phyloP scores from a whole-genome alignment of 768 basidiomycete species.

The Pisolithus albus region DNA sequence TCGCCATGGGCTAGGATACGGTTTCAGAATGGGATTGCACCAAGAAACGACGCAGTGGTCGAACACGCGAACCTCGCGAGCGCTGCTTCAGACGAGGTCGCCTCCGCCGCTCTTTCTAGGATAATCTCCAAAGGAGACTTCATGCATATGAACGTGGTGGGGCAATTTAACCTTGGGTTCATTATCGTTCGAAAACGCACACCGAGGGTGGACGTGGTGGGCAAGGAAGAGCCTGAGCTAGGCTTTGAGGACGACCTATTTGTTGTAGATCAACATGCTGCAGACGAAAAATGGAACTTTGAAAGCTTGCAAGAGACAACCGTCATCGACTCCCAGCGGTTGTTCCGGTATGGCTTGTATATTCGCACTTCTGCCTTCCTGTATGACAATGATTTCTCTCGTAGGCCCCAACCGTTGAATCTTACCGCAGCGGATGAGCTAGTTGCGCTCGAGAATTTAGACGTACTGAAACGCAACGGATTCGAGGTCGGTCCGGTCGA shows the following conservation, averaged over 20 bases:
- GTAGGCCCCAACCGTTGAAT: slow-evolving; percentile 70
- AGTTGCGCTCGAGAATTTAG: slow-evolving; percentile 77
- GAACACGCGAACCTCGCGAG: slow-evolving; percentile 26
- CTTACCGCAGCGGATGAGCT: slow-evolving; percentile 88
- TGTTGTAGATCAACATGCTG: slow-evolving; percentile 95
- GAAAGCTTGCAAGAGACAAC: slow-evolving; percentile 91
- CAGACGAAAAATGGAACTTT: slow-evolving; percentile 98
- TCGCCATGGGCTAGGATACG: background rate
- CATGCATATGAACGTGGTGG: slow-evolving; percentile 70
- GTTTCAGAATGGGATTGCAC: slow-evolving; percentile 1
- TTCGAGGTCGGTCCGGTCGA: slow-evolving; percentile 71
- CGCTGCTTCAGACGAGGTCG: slow-evolving; percentile 48
- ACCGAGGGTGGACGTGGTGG: background rate
- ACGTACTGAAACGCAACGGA: slow-evolving; percentile 80
- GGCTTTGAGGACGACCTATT: slow-evolving; percentile 76
- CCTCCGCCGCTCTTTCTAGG: slow-evolving; percentile 64
- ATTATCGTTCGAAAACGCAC: slow-evolving; percentile 70
- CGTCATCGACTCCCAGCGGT: slow-evolving; percentile 75
- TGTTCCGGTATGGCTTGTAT: slow-evolving; percentile 58
- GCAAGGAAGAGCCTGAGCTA: background rate
- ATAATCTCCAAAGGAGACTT: slow-evolving; percentile 89
- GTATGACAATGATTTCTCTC: background rate
- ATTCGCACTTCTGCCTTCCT: background rate
- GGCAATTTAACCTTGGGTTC: slow-evolving; percentile 96
- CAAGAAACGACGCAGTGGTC: slow-evolving; percentile 18